Base-by-base conservation (phyloP, 345 rosid species). In the Theobroma cacao region DNA sequence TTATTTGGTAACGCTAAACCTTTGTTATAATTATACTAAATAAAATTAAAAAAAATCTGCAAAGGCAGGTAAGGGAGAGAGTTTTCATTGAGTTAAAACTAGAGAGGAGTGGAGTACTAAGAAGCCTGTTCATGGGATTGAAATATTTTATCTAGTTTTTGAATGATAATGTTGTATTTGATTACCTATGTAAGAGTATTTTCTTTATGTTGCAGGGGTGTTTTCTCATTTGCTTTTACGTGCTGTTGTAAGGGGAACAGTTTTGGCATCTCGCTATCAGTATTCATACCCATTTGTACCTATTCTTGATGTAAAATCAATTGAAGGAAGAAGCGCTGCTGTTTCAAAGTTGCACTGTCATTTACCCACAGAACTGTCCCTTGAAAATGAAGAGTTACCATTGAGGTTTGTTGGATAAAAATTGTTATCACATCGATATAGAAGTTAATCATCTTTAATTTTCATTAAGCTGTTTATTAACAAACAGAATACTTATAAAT, bases 181-280 rank as follows among this genome's bases (percentile, higher is more conserved):
- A 47, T 72, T 50, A 69, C 40, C 47, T 75, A 65, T 64, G 62
- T 28, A 36, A 38, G 17, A 72, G 73, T 71, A 31, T 38, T 52
- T 13, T 58, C 72, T 69, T 53, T 1, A 63, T 72, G 63, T 63
- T 80, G 78, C 78, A 90, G 97, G 89, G 75, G 64, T 56, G 48
- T 82, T 83, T 82, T 74, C 87, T 59, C 74, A 58, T 62, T 5
- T 74, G 72, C 83, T 92, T 53, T 80, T 84, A 28, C 78, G 76
- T 69, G 91, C 94, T 83, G 88, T 88, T 75, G 79, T 86, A 69
- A 85, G 80, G 75, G 84, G 83, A 15, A 84, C 88, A 18, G 91
- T 85, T 71, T 91, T 88, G 30, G 78, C 92, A 62, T 84, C 92
- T 76, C 72, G 78, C 72, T 67, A 33, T 82, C 78, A 36, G 26